These are phyloP conservation scores for Cyclostephanos tholiformis DNA, from an alignment of 108 stramenopile species.

Conservation along the genomic window DNA sequence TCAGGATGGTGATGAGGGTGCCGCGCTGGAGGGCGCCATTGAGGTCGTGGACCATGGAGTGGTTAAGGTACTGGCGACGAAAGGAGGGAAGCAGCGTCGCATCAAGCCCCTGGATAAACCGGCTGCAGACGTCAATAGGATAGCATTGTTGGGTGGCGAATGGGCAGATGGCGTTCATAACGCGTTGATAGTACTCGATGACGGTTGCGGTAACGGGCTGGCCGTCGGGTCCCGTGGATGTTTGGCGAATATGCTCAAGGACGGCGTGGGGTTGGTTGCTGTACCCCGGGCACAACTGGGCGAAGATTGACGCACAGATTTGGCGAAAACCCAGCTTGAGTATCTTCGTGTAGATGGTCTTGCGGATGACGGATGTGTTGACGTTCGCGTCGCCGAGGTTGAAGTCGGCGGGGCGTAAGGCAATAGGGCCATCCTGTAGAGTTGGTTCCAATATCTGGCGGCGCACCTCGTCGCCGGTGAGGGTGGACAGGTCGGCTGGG, in stretches of 20 bases:
- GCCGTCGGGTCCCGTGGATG: background rate
- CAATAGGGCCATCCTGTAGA: background rate
- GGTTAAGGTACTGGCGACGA: background rate
- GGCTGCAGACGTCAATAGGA: background rate
- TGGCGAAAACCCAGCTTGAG: background rate
- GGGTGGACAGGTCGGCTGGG: no score
- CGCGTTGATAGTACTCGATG: background rate
- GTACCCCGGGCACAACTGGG: background rate
- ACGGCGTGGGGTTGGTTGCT: background rate
- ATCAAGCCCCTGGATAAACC: background rate
- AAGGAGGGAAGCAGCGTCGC: background rate
- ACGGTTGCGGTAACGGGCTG: background rate
- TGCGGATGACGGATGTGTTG: background rate
- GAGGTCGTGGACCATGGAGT: background rate
- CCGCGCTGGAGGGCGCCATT: background rate
- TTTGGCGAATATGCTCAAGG: background rate
- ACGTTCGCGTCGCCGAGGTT: background rate
- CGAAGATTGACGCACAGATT: background rate
- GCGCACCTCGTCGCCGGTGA: no score
- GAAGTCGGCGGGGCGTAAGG: background rate
- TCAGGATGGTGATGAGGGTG: background rate
- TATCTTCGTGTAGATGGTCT: background rate
- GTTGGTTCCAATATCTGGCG: no score
- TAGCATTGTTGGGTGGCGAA: background rate
- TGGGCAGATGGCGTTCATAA: background rate